Base-by-base conservation (phyloP, 2,329 filamentous ascomycete genomes). In the Monosporascus sp. region DNA sequence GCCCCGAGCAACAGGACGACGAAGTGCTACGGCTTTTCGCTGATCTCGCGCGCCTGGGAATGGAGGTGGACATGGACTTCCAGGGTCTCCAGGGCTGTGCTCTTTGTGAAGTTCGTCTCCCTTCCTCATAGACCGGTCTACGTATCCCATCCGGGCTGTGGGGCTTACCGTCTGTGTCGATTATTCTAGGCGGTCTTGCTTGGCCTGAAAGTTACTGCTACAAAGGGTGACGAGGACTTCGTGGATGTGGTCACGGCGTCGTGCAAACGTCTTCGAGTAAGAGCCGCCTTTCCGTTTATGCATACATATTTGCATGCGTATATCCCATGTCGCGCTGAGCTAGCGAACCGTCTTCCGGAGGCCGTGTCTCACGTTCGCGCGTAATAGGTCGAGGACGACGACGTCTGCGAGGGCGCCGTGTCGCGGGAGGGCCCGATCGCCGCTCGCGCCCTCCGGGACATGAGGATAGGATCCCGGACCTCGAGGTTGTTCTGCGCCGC, bases 401-500 rank as follows among this genome's bases (percentile, higher is more conserved):
- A 84, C 62, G 81, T 84, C 26, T 84, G 82, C 53, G 68, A 73
- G 3, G 82, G 81, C 5, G 68, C 77, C 8, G 72, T 83, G 27
- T 69, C 68, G 5, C 71, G 73, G 1, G 79, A 84, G 62, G 80
- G 78, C 0, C 79, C 80, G 2, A 76, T 82, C 50, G 65, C 83
- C 27, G 78, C 80, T 34, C 70, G 76, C 40, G 72, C 71, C 8
- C 63, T 84, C 11, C 71, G 77, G 38, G 67, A 74, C 11, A 73
- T 83, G 58, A 65, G 61, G 6, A 63, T 82, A 20, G 73, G 73
- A 2, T 81, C 79, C 9, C 73, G 72, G 52, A 78, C 78, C 0
- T 75, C 80, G 20, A 64, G 77, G 31, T 69, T 79, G 5, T 76
- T 83, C 48, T 84, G 80, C 60, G 70, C 75, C 27, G 76, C 76